phyloP scores from a whole-genome alignment of 306 rosid species.

The Glycine latifolia region DNA sequence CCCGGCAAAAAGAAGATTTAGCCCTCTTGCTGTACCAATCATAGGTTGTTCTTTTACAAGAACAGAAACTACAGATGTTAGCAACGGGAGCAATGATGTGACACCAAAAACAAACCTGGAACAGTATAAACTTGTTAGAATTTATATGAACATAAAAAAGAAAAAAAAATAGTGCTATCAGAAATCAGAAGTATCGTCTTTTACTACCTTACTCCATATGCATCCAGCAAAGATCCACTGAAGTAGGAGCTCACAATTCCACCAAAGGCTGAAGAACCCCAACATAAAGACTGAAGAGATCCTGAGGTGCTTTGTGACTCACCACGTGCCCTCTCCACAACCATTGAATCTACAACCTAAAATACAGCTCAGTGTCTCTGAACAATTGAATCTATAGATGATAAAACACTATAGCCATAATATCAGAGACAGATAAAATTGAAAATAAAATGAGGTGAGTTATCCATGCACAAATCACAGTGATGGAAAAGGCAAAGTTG shows the following conservation, averaged over 20 bases:
- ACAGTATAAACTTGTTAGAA: conserved; percentile 41
- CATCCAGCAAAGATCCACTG: conserved; percentile 87
- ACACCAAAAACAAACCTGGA: conserved; percentile 96
- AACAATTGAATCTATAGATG: conserved; percentile 33
- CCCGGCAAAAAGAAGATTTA: conserved; percentile 49
- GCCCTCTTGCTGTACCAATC: conserved; percentile 55
- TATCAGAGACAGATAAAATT: conserved; percentile 9
- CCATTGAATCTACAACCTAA: conserved; percentile 99
- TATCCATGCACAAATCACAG: conserved; percentile 19
- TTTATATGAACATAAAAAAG: conserved; percentile 7
- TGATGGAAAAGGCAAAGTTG: conserved; percentile 16
- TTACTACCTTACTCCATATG: conserved; percentile 88
- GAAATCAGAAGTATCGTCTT: conserved; percentile 40
- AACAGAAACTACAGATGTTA: conserved; percentile 94
- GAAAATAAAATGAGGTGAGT: conserved; percentile 16
- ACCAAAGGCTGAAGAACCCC: conserved; percentile 99
- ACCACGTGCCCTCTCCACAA: conserved; percentile 99
- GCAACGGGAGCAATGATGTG: conserved; percentile 88
- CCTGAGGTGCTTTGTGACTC: conserved; percentile 98
- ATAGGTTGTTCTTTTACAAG: conserved; percentile 86
- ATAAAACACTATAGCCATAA: conserved; percentile 32
- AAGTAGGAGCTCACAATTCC: conserved; percentile 97
- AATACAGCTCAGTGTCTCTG: conserved; percentile 55
- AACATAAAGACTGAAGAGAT: conserved; percentile 96
- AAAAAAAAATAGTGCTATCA: not conserved